Conservation (phyloP, 2,329 filamentous ascomycete genomes). For the Phyllachora maydis region DNA sequence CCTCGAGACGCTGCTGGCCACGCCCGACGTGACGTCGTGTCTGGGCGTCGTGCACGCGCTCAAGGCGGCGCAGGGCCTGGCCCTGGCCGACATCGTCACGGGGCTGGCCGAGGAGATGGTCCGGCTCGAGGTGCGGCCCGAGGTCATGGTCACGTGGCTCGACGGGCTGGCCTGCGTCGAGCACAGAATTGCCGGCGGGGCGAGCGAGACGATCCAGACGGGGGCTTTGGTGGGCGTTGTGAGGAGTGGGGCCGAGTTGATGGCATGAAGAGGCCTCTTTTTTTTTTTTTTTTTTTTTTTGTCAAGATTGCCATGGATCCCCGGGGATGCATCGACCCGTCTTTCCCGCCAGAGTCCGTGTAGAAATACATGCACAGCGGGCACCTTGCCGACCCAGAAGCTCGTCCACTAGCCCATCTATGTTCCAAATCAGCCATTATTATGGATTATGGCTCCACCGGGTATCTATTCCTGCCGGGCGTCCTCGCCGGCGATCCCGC, state of each 20-base stretch:
- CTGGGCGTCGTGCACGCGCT: constrained; percentile 73
- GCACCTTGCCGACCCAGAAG: too few relatives aligned
- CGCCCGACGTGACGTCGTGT: constrained; percentile 74
- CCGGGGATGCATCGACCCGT: too few relatives aligned
- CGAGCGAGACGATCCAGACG: constrained; percentile 74
- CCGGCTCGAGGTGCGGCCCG: constrained; percentile 63
- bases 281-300: too few relatives aligned
- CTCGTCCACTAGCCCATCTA: too few relatives aligned
- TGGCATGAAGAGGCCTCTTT: too few relatives aligned
- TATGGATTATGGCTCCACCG: too few relatives aligned
- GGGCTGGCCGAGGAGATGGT: constrained; percentile 65
- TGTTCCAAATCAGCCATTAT: too few relatives aligned
- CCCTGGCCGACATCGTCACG: constrained; percentile 84
- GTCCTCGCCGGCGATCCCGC: too few relatives aligned
- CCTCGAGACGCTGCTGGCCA: constrained; percentile 61
- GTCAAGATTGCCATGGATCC: too few relatives aligned
- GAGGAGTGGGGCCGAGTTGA: constrained; percentile 64
- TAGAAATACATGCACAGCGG: too few relatives aligned
- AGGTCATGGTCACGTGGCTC: constrained; percentile 81
- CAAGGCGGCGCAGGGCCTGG: constrained; percentile 69
- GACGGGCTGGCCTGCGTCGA: constrained; percentile 84
- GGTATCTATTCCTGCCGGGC: too few relatives aligned
- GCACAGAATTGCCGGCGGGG: constrained; percentile 73
- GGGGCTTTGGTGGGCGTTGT: constrained; percentile 83
- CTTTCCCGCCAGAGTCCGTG: too few relatives aligned